phyloP scores from a whole-genome alignment of 805 yeast genomes.

The Ogataea philodendri region DNA sequence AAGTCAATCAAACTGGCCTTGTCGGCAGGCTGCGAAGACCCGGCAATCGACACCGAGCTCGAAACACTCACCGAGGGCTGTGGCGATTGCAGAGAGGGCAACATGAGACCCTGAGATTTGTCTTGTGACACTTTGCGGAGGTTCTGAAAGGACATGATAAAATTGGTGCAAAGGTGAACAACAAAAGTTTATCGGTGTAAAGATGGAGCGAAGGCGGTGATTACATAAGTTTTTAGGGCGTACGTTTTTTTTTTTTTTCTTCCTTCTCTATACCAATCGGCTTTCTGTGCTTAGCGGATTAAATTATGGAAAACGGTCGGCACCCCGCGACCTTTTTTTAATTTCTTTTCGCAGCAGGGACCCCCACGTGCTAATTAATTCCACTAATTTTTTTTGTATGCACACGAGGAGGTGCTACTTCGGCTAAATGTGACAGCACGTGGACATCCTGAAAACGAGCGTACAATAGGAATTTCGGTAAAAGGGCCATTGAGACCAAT shows the following conservation, averaged over 20 bases:
- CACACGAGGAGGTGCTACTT: conserved; percentile 19
- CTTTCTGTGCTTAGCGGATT: no score
- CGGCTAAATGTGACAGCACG: conserved; percentile 10
- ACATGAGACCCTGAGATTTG: conserved; percentile 17
- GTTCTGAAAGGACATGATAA: conserved; percentile 8
- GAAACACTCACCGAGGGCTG: conserved; percentile 25
- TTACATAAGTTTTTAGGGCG: no score
- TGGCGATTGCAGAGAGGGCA: conserved; percentile 25
- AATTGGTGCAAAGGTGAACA: conserved; percentile 11
- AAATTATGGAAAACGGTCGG: no score
- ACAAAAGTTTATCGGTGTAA: conserved; percentile 5
- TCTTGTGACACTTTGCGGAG: conserved; percentile 10
- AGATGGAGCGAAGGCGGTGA: no score
- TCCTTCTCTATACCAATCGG: no score
- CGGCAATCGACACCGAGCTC: conserved; percentile 17
- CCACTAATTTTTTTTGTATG: conserved; percentile 2
- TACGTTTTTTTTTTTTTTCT: no score
- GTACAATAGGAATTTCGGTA: neutral
- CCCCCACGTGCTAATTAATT: conserved; percentile 21
- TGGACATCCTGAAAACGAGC: conserved; percentile 1
- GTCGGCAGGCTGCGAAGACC: conserved; percentile 11
- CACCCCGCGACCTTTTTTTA: neutral
- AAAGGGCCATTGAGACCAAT: neutral
- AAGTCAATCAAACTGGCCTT: conserved; percentile 18
- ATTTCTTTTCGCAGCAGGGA: neutral